Evolutionary conservation across 2,329 filamentous ascomycete genomes (phyloP).

Genomic region (Aspergillus chevalieri): DNA sequence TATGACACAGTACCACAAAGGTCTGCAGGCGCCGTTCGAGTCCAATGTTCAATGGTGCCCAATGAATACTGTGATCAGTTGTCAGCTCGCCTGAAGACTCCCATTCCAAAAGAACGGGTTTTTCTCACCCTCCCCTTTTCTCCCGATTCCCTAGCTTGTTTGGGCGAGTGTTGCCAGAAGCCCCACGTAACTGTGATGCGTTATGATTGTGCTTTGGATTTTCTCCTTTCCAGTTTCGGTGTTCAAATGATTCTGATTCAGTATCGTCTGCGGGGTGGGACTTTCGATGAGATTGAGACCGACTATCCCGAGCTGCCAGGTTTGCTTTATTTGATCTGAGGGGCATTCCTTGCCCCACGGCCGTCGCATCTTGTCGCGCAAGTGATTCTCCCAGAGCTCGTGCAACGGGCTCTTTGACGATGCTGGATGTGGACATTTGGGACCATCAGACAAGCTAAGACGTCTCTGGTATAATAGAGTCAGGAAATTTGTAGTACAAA

Average conservation of each 20-base stretch:
- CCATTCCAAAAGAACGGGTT: not conserved
- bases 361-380: not conserved
- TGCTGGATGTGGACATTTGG: not conserved
- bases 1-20: slow-evolving; percentile 68
- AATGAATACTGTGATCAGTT: slow-evolving; percentile 57
- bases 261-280: not conserved
- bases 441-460: not conserved
- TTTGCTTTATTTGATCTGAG: not conserved
- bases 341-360: not conserved
- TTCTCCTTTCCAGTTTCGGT: not conserved
- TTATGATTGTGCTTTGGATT: not conserved
- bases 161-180: not conserved
- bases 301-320: not conserved
- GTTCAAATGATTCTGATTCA: not conserved
- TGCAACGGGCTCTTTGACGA: not conserved
- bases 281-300: not conserved
- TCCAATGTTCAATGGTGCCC: slow-evolving; percentile 73
- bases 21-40: slow-evolving; percentile 69
- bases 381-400: not conserved
- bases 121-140: not conserved
- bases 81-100: slow-evolving; percentile 3
- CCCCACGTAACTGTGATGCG: not conserved
- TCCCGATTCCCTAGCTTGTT: not conserved
- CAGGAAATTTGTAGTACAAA: not conserved
- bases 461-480: not conserved